phyloP scores from a whole-genome alignment of 208 protist genomes.

The Acanthamoeba divionensis region DNA sequence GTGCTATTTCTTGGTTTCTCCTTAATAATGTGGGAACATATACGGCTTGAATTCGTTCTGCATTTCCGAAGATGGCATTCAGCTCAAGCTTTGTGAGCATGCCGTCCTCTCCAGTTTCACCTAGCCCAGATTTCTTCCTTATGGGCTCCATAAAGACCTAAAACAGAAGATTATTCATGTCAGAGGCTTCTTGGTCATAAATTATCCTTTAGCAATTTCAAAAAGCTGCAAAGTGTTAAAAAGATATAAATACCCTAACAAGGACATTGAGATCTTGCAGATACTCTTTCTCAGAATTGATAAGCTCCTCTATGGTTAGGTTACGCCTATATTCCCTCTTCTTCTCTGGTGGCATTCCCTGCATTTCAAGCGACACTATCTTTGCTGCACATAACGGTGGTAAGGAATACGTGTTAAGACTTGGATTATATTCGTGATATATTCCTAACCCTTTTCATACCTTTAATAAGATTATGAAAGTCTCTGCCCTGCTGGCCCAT shows the following conservation, averaged over 20 bases:
- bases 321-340: slow-evolving; percentile 6
- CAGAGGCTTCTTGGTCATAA: too few species aligned
- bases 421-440: too few species aligned
- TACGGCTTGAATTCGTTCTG: not conserved
- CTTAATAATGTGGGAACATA: too few species aligned
- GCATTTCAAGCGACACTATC: slow-evolving; percentile 1
- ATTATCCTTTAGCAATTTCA: too few species aligned
- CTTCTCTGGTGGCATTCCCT: slow-evolving; percentile 16
- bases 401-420: too few species aligned
- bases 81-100: slow-evolving; percentile 23
- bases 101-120: too few species aligned
- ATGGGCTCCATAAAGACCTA: slow-evolving; percentile 22
- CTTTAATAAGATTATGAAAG: not conserved
- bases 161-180: not conserved
- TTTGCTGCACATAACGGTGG: too few species aligned
- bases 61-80: slow-evolving; percentile 26
- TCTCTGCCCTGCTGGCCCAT: not conserved
- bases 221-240: too few species aligned
- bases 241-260: not conserved
- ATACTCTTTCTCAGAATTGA: slow-evolving; percentile 43
- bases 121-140: too few species aligned
- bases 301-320: slow-evolving; percentile 38
- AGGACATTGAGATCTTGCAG: slow-evolving; percentile 25
- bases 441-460: too few species aligned
- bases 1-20: too few species aligned